These are phyloP conservation scores for Ustilago loliicola DNA, from an alignment of 1,284 basidiomycete genomes.

Conservation along the genomic window DNA sequence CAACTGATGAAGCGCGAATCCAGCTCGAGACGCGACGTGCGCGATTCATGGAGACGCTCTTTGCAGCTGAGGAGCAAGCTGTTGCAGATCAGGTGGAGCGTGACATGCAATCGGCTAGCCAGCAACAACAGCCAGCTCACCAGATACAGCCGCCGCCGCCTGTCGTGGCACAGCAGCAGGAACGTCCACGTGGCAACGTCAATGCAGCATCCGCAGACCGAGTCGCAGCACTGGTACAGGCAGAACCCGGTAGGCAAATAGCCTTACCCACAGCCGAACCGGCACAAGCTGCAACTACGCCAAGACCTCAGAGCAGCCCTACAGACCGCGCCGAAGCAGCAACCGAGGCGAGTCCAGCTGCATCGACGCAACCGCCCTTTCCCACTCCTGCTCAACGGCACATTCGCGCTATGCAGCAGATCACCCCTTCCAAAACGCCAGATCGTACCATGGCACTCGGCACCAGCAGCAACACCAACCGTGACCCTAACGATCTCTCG, in stretches of 20 bases:
- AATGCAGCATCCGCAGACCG: not conserved
- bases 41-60: conserved; percentile 30
- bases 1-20: conserved; percentile 35
- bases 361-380: conserved; percentile 27
- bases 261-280: not conserved
- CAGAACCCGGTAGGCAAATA: too few species aligned
- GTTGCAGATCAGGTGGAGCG: conserved; percentile 37
- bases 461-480: conserved; percentile 21
- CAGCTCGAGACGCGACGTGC: conserved; percentile 32
- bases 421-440: conserved; percentile 15
- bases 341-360: conserved; percentile 14
- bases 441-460: conserved; percentile 11
- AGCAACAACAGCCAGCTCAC: conserved; percentile 13
- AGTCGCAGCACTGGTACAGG: too few species aligned
- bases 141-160: not conserved
- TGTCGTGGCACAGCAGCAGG: not conserved
- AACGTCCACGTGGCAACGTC: too few species aligned
- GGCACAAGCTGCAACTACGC: not conserved
- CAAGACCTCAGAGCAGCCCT: not conserved
- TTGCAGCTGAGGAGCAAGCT: conserved; percentile 29
- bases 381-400: conserved; percentile 45
- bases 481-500: conserved; percentile 4
- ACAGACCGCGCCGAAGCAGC: not conserved
- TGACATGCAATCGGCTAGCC: conserved; percentile 11
- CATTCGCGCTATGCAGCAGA: conserved; percentile 21